A percentile compares a stretch with the other conserved stretches of the same genome.
These are phyloP conservation scores for Termitomyces sp. DNA, from an alignment of 768 basidiomycete genomes.

Conservation along the genomic window DNA sequence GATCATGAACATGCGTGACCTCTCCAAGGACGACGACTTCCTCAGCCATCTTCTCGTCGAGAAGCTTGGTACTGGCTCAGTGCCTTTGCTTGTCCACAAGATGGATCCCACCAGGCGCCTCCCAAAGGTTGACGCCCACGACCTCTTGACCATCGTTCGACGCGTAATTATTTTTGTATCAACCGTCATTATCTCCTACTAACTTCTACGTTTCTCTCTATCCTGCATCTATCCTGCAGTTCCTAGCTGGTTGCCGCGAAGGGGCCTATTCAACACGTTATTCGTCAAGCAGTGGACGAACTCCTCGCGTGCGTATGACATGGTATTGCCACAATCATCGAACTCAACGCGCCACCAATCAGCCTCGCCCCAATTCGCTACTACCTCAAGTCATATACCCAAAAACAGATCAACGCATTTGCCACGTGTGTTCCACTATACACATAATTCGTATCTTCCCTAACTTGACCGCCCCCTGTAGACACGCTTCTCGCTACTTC, in stretches of 20 bases:
- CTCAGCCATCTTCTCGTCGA: slow-evolving; percentile 87
- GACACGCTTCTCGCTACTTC: slow-evolving; percentile 86
- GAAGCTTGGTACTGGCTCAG: slow-evolving; percentile 76
- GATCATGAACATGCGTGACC: slow-evolving; percentile 89
- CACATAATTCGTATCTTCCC: slow-evolving; percentile 19
- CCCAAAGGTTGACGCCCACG: slow-evolving; percentile 68
- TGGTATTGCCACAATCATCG: slow-evolving; percentile 17
- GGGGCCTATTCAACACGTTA: slow-evolving; percentile 49
- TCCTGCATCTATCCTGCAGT: slow-evolving; percentile 14
- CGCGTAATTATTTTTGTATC: slow-evolving; percentile 52
- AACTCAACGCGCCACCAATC: slow-evolving; percentile 18
- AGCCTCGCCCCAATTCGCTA: slow-evolving; percentile 76
- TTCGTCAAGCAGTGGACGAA: slow-evolving; percentile 73
- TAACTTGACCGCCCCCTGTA: slow-evolving; percentile 28
- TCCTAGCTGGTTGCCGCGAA: slow-evolving; percentile 58
- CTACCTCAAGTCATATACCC: slow-evolving; percentile 69
- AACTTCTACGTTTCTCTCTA: slow-evolving; percentile 16
- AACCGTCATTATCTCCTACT: slow-evolving; percentile 19
- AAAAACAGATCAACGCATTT: slow-evolving; percentile 88
- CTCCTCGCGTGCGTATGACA: slow-evolving; percentile 55
- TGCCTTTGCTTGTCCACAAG: slow-evolving; percentile 85
- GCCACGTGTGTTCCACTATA: slow-evolving; percentile 68
- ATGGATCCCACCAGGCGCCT: slow-evolving; percentile 79
- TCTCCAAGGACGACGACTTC: slow-evolving; percentile 89
- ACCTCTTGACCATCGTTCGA: slow-evolving; percentile 69